Evolutionary conservation across 306 rosid species (phyloP).

Genomic region (Vachellia pachyceras): DNA sequence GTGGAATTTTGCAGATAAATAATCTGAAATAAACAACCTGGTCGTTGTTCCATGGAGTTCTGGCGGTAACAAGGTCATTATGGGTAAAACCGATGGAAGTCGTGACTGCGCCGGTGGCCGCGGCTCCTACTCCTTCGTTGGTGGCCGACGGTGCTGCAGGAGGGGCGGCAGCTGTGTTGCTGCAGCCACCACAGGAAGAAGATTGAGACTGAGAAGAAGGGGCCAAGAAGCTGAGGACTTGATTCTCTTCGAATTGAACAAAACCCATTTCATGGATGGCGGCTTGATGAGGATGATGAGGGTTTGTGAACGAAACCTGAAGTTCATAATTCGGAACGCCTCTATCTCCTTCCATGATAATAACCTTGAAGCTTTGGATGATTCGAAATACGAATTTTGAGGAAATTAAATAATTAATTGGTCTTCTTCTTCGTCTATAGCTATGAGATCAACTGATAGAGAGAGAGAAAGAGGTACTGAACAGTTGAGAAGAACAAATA

Average conservation of each 20-base stretch:
- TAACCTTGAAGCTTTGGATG: background rate
- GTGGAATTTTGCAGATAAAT: background rate
- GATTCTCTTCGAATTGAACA: slow-evolving; percentile 78
- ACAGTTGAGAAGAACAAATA: no score
- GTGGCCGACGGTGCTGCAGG: slow-evolving; percentile 16
- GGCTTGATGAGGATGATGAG: slow-evolving; percentile 31
- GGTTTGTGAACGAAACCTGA: slow-evolving; percentile 69
- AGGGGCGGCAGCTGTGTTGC: background rate
- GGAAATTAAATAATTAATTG: background rate
- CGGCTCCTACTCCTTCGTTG: slow-evolving; percentile 12
- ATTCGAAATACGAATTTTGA: slow-evolving; percentile 8
- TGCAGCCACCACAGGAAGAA: background rate
- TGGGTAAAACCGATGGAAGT: slow-evolving; percentile 55
- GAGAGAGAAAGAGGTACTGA: no score
- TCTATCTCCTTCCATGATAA: slow-evolving; percentile 69
- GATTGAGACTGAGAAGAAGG: slow-evolving; percentile 57
- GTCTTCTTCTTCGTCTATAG: background rate
- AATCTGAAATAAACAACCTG: slow-evolving; percentile 51
- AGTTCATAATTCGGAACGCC: slow-evolving; percentile 64
- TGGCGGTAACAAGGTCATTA: slow-evolving; percentile 50
- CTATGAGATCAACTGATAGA: no score
- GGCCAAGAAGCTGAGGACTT: slow-evolving; percentile 81
- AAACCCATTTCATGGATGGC: slow-evolving; percentile 74
- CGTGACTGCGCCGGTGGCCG: background rate
- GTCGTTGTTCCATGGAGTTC: slow-evolving; percentile 72